Conservation (phyloP, 108 stramenopile genomes). For the Pseudonitzschia multiseries region DNA sequence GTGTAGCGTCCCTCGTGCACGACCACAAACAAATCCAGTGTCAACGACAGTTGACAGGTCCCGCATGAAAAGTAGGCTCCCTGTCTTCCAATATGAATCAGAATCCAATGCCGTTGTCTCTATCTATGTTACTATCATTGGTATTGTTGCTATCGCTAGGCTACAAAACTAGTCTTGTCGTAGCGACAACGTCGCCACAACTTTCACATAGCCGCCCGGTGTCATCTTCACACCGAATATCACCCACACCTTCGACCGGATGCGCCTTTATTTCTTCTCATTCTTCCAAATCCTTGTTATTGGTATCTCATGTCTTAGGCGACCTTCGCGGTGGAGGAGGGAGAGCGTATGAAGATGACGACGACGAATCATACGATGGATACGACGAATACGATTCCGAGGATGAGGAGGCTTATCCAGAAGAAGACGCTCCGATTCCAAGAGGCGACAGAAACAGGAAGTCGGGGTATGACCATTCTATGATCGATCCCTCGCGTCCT, state of each 20-base stretch:
- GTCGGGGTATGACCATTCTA: conserved; percentile 5
- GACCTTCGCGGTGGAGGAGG: conserved; percentile 15
- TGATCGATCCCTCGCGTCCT: conserved; percentile 16
- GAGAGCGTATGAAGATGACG: conserved; percentile 11
- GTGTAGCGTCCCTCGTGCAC: no score
- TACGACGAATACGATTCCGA: conserved; percentile 30
- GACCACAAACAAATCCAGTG: no score
- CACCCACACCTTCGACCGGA: neutral
- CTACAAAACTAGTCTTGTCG: neutral
- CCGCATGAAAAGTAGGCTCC: no score
- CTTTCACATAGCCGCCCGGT: neutral
- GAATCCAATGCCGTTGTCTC: no score
- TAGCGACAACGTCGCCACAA: neutral
- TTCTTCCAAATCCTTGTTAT: neutral
- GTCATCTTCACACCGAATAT: neutral
- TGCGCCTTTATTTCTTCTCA: neutral
- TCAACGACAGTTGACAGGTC: no score
- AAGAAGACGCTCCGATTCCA: neutral
- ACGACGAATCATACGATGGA: conserved; percentile 10
- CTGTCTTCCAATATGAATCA: no score
- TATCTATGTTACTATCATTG: neutral
- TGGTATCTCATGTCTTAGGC: neutral
- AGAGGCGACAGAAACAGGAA: neutral
- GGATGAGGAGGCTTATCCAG: conserved; percentile 14
- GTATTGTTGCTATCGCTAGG: neutral